Evolutionary conservation across 441 rosid species (phyloP), one percentile per base, ranked within the genome.

Genomic region (Croton laevigatus): DNA sequence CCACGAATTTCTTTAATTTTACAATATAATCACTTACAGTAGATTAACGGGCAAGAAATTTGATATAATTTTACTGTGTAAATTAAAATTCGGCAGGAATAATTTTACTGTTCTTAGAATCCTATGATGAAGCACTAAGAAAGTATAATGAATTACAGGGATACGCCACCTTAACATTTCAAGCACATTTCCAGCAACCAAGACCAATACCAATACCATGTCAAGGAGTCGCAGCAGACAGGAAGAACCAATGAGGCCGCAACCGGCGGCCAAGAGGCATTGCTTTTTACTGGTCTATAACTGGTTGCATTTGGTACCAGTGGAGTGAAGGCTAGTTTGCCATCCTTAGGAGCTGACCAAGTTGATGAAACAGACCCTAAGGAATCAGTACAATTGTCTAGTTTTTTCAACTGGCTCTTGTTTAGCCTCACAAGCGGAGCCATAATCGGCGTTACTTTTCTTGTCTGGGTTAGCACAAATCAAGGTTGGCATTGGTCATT

Each of bases 341-440:
- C 91, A 1, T 23, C 89, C 0, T 54, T 89, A 5, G 94, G 94
- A 36, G 91, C 94, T 0, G 88, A 85, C 70, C 94, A 89, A 62
- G 87, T 89, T 19, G 82, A 89, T 11, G 76, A 69, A 3, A 84
- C 68, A 45, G 85, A 85, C 62, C 86, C 85, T 0, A 73, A 78
- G 61, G 89, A 76, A 63, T 87, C 84, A 37, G 51, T 76, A 40
- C 73, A 75, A 27, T 16, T 85, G 70, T 82, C 91, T 13, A 85
- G 88, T 67, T 89, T 75, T 72, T 87, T 89, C 81, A 89, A 89
- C 81, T 89, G 89, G 89, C 81, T 84, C 76, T 62, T 89, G 80
- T 76, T 87, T 65, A 85, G 90, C 76, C 72, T 84, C 59, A 81
- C 85, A 53, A 10, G 27, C 6, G 94, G 94, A 45, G 80, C 83